Conservation (phyloP, 495 filamentous ascomycete species). For the Xylaria intraflava region DNA sequence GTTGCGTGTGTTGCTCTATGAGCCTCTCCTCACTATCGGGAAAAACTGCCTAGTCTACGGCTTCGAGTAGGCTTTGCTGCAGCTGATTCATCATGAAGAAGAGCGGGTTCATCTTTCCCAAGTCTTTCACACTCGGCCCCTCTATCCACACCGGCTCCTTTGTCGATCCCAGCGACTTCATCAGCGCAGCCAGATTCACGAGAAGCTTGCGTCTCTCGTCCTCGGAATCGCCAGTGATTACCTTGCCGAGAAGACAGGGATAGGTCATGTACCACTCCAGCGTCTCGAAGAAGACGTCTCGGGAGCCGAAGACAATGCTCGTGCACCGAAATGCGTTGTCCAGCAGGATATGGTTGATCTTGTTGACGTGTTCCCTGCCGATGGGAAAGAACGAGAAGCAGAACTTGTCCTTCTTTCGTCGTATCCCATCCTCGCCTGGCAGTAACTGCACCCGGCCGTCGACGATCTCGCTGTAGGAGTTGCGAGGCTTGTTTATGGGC, state of each 20-base stretch:
- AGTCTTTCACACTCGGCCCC: background rate
- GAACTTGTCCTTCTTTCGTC: slow-evolving; percentile 22
- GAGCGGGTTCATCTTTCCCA: background rate
- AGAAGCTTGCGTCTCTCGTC: slow-evolving; percentile 16
- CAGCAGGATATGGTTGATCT: slow-evolving; percentile 38
- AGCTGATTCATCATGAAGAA: too few relatives aligned
- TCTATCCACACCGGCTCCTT: slow-evolving; percentile 11
- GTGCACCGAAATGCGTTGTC: slow-evolving; percentile 26
- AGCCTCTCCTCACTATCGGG: too few relatives aligned
- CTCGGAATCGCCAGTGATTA: background rate
- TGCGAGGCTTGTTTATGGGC: slow-evolving; percentile 33
- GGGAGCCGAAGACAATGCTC: slow-evolving; percentile 26
- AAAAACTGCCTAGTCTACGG: too few relatives aligned
- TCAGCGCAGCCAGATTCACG: slow-evolving; percentile 21
- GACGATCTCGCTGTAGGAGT: slow-evolving; percentile 31
- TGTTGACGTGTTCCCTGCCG: slow-evolving; percentile 28
- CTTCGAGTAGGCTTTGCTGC: too few relatives aligned
- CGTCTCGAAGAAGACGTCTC: slow-evolving; percentile 13
- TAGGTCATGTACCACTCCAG: slow-evolving; percentile 30
- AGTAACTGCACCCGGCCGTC: slow-evolving; percentile 15
- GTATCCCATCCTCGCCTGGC: slow-evolving; percentile 15
- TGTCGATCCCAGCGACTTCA: slow-evolving; percentile 19
- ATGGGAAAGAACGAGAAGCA: slow-evolving; percentile 36
- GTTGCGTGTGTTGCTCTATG: too few relatives aligned
- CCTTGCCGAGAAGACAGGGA: slow-evolving; percentile 16